Evolutionary conservation across 805 yeast genomes (phyloP).

Genomic region (Candida pseudofarinosa): DNA sequence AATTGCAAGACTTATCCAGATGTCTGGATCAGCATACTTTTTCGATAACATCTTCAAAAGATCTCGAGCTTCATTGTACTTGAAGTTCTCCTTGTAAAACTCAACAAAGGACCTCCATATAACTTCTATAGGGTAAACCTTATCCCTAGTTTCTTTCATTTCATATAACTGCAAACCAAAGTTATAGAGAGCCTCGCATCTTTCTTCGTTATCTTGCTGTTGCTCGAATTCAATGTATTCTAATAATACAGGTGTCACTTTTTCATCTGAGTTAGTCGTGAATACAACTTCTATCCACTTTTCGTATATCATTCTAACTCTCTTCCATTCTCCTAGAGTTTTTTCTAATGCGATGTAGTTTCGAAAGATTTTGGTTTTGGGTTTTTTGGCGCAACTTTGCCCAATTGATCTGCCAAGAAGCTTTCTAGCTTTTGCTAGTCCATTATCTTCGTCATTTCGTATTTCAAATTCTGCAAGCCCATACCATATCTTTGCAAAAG

Average conservation of each 20-base stretch:
- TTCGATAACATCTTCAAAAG: constrained; percentile 41
- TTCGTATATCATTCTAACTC: constrained; percentile 71
- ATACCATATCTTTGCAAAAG: constrained; percentile 75
- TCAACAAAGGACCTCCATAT: constrained; percentile 42
- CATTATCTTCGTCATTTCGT: constrained; percentile 41
- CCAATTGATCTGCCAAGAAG: constrained; percentile 74
- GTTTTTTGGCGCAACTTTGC: constrained; percentile 32
- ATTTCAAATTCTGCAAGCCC: constrained; percentile 68
- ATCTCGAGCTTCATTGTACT: constrained; percentile 52
- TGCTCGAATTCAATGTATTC: constrained; percentile 68
- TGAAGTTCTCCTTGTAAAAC: constrained; percentile 56
- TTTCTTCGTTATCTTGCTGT: constrained; percentile 59
- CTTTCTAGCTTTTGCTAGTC: constrained; percentile 53
- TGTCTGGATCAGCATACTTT: constrained; percentile 15
- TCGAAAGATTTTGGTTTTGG: constrained; percentile 54
- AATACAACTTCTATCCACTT: constrained; percentile 48
- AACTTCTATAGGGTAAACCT: constrained; percentile 16
- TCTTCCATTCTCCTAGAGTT: constrained; percentile 69
- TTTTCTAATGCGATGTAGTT: constrained; percentile 68
- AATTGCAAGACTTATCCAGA: constrained; percentile 65
- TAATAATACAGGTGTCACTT: constrained; percentile 44
- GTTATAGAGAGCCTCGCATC: constrained; percentile 62
- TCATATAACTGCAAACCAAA: constrained; percentile 39
- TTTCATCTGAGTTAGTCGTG: constrained; percentile 6
- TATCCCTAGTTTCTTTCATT: constrained; percentile 26